Evolutionary conservation across 1,284 basidiomycete species (phyloP).

Genomic region (Schizopora paradoxa): DNA sequence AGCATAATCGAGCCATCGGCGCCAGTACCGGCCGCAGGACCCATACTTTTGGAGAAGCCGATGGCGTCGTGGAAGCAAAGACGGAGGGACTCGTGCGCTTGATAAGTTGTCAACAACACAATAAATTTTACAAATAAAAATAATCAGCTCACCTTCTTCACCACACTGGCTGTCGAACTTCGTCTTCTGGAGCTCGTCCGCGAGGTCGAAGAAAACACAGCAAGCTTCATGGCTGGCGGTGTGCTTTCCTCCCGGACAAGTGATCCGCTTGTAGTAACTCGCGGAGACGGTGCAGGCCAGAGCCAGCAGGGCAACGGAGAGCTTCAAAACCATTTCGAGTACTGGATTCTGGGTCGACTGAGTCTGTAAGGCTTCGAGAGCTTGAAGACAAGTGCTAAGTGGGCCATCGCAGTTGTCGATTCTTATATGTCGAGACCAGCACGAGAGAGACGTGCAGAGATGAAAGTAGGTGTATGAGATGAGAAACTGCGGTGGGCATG

Average conservation of each 20-base stretch:
- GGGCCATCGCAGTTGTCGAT: no score
- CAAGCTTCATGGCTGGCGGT: conserved; percentile 8
- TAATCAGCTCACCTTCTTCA: conserved; percentile 10
- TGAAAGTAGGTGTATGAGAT: no score
- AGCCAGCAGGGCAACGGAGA: no score
- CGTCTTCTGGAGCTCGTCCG: conserved; percentile 18
- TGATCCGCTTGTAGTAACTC: conserved; percentile 7
- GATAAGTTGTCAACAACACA: not conserved
- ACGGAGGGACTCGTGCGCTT: conserved; percentile 16
- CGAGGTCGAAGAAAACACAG: conserved; percentile 16
- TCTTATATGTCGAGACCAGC: no score
- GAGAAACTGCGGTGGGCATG: no score
- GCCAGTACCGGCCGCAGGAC: conserved; percentile 11
- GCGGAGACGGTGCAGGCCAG: conserved; percentile 8
- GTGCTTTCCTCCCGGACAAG: conserved; percentile 15
- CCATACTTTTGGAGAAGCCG: conserved; percentile 13
- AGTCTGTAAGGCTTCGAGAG: no score
- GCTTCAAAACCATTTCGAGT: no score
- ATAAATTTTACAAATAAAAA: not conserved
- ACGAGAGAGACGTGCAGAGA: no score
- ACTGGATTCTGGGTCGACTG: no score
- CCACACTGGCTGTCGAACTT: conserved; percentile 17
- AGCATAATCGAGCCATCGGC: conserved; percentile 20
- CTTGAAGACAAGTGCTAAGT: no score
- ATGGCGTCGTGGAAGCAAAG: conserved; percentile 20